phyloP scores from a whole-genome alignment of 2,329 filamentous ascomycete genomes.

The Pseudogymnoascus verrucosus region DNA sequence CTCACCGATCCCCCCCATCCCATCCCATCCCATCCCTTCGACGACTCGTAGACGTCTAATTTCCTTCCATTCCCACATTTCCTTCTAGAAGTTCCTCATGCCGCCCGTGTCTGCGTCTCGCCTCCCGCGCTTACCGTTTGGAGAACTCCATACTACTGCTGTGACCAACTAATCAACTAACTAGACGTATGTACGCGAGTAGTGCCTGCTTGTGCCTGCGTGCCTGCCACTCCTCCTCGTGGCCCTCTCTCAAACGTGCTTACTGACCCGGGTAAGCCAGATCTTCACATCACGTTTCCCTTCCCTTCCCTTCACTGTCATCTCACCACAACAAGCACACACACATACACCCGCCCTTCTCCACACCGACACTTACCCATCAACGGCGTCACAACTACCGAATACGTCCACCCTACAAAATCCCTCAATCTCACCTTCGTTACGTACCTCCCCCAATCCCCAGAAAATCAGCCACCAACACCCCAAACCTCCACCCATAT shows the following conservation, averaged over 20 bases:
- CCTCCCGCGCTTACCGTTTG: not conserved
- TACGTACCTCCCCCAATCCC: not conserved
- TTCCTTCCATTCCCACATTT: not conserved
- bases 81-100: not conserved
- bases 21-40: too few relatives aligned
- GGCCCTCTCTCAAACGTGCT: not conserved
- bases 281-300: not conserved
- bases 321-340: not conserved
- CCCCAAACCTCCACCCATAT: too few relatives aligned
- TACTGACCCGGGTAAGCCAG: not conserved
- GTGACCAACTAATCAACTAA: not conserved
- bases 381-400: not conserved
- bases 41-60: not conserved
- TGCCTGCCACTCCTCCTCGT: not conserved
- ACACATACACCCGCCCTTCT: not conserved
- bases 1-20: too few relatives aligned
- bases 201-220: too few relatives aligned
- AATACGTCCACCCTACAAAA: not conserved
- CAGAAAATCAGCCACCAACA: too few relatives aligned
- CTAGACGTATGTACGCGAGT: too few relatives aligned
- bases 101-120: not conserved
- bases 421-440: not conserved
- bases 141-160: not conserved
- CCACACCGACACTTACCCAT: not conserved
- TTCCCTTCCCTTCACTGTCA: not conserved